A percentile compares a stretch with the other conserved stretches of the same genome.
Conservation (phyloP, 2,329 filamentous ascomycete species). For the Paraphaeosphaeria sporulosa region DNA sequence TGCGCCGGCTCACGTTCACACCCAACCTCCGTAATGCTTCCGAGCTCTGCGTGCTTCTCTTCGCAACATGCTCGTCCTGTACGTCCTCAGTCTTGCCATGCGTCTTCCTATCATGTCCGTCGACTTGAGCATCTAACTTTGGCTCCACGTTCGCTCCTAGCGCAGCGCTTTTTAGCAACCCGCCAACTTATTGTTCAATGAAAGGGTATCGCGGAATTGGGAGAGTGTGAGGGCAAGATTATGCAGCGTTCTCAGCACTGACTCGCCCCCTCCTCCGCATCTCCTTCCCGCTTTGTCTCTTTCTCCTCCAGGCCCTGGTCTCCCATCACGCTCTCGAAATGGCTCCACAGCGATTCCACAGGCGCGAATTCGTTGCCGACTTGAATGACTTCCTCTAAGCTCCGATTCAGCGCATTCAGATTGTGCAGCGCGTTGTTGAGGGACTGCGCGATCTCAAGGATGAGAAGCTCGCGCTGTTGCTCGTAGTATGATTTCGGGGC, state of each 20-base stretch:
- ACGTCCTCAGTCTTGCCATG: neutral
- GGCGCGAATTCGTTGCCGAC: conserved; percentile 98
- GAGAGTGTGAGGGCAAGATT: neutral
- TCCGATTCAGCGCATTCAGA: conserved; percentile 93
- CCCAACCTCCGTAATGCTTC: conserved; percentile 13
- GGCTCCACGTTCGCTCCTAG: neutral
- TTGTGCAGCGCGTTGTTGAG: conserved; percentile 93
- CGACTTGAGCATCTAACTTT: neutral
- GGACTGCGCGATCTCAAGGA: conserved; percentile 75
- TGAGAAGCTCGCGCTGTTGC: conserved; percentile 74
- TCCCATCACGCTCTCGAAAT: conserved; percentile 96
- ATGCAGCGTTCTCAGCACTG: conserved; percentile 1
- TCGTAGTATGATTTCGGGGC: conserved; percentile 68
- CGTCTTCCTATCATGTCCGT: neutral
- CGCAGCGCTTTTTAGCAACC: neutral
- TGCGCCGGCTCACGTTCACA: neutral
- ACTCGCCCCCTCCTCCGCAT: conserved; percentile 12
- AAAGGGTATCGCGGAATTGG: neutral
- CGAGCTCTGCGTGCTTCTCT: conserved; percentile 28
- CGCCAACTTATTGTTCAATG: neutral
- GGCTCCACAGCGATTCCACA: conserved; percentile 95
- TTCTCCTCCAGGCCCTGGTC: conserved; percentile 24
- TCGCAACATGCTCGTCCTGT: conserved; percentile 27
- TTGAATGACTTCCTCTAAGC: conserved; percentile 87
- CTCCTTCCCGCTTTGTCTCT: conserved; percentile 27